Conservation (phyloP, 108 stramenopile species). For the Cyclotella cryptica region DNA sequence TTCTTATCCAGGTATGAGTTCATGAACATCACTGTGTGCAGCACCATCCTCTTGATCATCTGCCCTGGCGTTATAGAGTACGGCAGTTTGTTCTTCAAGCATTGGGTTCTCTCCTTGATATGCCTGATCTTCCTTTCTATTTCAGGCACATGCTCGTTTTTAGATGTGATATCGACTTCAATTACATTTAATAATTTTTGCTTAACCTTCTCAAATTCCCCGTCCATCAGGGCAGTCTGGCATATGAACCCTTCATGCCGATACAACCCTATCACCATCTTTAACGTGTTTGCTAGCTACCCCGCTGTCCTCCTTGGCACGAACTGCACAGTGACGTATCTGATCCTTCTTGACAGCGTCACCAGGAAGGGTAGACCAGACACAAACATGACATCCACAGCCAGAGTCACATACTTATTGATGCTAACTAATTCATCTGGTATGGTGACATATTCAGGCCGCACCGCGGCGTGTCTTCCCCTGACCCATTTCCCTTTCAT, state of each 20-base stretch:
- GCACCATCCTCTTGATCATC: constrained; percentile 41
- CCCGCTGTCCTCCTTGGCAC: background rate
- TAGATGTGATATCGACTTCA: background rate
- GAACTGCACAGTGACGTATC: background rate
- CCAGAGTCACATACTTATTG: too few species aligned
- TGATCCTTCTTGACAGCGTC: background rate
- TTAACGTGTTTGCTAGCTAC: background rate
- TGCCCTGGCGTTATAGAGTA: constrained; percentile 14
- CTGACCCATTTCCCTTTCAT: too few species aligned
- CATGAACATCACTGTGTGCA: constrained; percentile 24
- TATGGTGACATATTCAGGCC: background rate
- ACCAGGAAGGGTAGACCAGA: too few species aligned
- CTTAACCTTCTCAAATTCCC: too few species aligned
- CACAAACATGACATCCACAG: background rate
- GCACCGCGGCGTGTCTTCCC: background rate
- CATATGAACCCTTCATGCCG: background rate
- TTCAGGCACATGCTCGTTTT: too few species aligned
- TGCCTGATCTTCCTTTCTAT: too few species aligned
- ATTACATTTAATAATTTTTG: too few species aligned
- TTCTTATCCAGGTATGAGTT: constrained; percentile 10
- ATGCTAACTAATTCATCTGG: background rate
- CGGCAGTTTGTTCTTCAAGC: constrained; percentile 23
- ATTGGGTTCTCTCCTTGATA: too few species aligned
- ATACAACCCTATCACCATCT: too few species aligned
- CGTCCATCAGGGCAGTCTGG: too few species aligned